Evolutionary conservation across 768 basidiomycete genomes (phyloP).

Genomic region (Phanerodontia chrysosporium): DNA sequence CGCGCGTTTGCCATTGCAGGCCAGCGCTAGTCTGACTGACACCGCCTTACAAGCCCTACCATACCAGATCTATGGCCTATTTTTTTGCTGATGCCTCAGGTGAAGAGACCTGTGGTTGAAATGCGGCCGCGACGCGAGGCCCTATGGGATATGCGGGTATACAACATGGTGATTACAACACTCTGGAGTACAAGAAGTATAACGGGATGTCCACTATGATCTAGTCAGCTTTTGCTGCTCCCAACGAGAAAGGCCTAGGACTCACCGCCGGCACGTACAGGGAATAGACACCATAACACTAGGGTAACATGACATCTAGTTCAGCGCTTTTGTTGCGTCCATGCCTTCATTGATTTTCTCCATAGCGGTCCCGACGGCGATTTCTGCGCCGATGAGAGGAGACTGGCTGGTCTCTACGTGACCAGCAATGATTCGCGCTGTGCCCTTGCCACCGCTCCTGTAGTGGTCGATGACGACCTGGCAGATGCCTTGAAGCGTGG

Average conservation of each 20-base stretch:
- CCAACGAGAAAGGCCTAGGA: no score
- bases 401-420: constrained; percentile 15
- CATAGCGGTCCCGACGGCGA: constrained; percentile 22
- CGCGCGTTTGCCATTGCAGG: no score
- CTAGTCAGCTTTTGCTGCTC: no score
- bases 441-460: constrained; percentile 21
- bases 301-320: neutral
- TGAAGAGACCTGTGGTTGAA: no score
- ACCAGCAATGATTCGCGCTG: constrained; percentile 21
- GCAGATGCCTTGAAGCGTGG: constrained; percentile 31
- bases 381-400: constrained; percentile 22
- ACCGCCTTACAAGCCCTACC: no score
- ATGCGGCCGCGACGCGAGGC: no score
- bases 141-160: neutral
- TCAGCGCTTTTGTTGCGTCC: constrained; percentile 9
- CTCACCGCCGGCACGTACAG: no score
- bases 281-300: no score
- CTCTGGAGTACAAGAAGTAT: neutral
- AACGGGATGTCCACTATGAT: neutral
- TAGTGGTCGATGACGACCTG: constrained; percentile 30
- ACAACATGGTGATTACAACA: neutral
- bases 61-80: neutral
- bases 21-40: no score
- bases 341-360: constrained; percentile 18
- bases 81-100: no score